phyloP scores from a whole-genome alignment of 208 protist species.

The Leishmania major region DNA sequence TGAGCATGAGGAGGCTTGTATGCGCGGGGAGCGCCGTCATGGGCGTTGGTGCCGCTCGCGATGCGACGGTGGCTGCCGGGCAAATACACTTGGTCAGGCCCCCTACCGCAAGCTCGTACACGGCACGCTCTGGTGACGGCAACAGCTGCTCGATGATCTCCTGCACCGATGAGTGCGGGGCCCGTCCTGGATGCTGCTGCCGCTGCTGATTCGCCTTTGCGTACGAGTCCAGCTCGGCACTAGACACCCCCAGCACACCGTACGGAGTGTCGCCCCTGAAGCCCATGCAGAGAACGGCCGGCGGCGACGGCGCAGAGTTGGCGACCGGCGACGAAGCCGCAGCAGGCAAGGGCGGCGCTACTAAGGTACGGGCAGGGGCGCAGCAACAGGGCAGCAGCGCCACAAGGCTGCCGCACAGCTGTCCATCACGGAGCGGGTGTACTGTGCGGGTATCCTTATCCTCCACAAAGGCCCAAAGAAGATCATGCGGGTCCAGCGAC shows the following conservation, averaged over 20 bases:
- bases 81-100: background rate
- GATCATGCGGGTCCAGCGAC: conserved; percentile 4
- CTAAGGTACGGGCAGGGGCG: background rate
- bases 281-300: conserved; percentile 12
- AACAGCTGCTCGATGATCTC: conserved; percentile 21
- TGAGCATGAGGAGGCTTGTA: conserved; percentile 21
- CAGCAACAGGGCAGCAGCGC: conserved; percentile 9
- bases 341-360: background rate
- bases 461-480: conserved; percentile 32
- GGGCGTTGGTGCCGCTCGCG: background rate
- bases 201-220: background rate
- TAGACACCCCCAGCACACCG: conserved; percentile 17
- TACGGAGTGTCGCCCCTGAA: conserved; percentile 12
- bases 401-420: conserved; percentile 12
- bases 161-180: background rate
- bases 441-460: conserved; percentile 2
- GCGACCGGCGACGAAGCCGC: background rate
- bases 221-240: conserved; percentile 9
- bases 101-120: conserved; percentile 24
- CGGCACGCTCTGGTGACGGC: conserved; percentile 14
- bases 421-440: background rate
- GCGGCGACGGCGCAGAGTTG: conserved; percentile 1
- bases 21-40: conserved; percentile 4
- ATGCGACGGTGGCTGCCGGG: background rate
- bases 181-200: background rate